Base-by-base conservation (phyloP, 306 rosid species). In the Malus sieversii region DNA sequence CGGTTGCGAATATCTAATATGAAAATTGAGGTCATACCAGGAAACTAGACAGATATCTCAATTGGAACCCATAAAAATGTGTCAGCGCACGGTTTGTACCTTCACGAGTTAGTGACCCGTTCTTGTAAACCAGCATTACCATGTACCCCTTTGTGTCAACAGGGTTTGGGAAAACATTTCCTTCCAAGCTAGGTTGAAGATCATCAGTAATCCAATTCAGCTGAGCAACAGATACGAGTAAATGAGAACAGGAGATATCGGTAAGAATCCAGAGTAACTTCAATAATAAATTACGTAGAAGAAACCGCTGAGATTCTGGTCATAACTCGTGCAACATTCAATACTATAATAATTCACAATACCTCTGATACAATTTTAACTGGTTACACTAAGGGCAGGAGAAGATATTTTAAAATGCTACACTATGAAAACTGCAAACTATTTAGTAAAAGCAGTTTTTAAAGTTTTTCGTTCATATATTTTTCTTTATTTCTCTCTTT, bases 51-150 rank as follows among this genome's bases (percentile, higher is more conserved):
- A 66, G 71, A 33, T 52, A 67, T 46, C 42, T 51, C 64, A 45
- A 44, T 13, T 19, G 10, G 75, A 72, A 68, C 42, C 8, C n/a
- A 65, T 68, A 66, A 57, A 66, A 57, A 70, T 16, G 61, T 11
- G 48, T 10, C 16, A n/a, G 69, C 73, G 29, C 45, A 55, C 22
- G 16, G 46, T 40, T 40, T 51, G 72, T 89, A 95, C 99, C 99
- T 95, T 95, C 99, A 42, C 99, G 93, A 60, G 93, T 95, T 80
- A 95, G 90, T 16, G 99, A 95, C 19, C 97, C 99, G 62, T 95
- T 95, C 89, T 95, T 92, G 92, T 95, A 95, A 4, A 86, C 90
- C 86, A 95, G 52, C 99, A 95, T 95, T 70, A 92, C 97, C 99
- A 95, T 92, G 87, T 89, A 95, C 78, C 89, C 89, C 66, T 88